A percentile compares a stretch with the other conserved stretches of the same genome.
Evolutionary conservation across 208 protist species (phyloP).

Genomic region (Acanthamoeba sp.): DNA sequence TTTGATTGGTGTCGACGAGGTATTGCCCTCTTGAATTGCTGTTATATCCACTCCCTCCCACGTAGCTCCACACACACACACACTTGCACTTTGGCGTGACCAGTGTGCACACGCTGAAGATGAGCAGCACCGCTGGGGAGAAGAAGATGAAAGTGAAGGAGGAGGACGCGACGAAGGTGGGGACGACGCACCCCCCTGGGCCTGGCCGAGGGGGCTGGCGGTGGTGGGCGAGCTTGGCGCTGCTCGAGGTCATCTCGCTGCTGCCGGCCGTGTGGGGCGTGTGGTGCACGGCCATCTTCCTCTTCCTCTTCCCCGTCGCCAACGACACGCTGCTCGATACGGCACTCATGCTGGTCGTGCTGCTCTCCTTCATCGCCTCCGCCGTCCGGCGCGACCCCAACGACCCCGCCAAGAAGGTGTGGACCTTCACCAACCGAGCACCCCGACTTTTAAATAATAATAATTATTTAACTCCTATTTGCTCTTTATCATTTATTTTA

Average conservation of each 20-base stretch:
- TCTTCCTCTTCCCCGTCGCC: neutral
- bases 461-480: neutral
- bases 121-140: no score
- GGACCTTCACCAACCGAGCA: neutral
- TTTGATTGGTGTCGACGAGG: no score
- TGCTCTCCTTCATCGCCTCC: conserved; percentile 16
- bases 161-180: neutral
- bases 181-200: neutral
- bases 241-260: neutral
- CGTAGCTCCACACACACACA: no score
- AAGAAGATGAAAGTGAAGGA: neutral
- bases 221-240: neutral
- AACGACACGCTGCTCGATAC: neutral
- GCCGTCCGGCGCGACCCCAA: neutral
- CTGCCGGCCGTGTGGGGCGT: conserved; percentile 20
- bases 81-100: no score
- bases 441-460: no score
- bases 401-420: conserved; percentile 6
- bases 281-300: conserved; percentile 18
- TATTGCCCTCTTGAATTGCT: no score
- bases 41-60: no score
- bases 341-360: neutral
- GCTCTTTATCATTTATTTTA: neutral
- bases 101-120: no score
- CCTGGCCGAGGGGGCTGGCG: neutral